Evolutionary conservation across 139 green algal species (phyloP), one percentile per base, ranked within the genome.

Genomic region (Coelastrella sp.): DNA sequence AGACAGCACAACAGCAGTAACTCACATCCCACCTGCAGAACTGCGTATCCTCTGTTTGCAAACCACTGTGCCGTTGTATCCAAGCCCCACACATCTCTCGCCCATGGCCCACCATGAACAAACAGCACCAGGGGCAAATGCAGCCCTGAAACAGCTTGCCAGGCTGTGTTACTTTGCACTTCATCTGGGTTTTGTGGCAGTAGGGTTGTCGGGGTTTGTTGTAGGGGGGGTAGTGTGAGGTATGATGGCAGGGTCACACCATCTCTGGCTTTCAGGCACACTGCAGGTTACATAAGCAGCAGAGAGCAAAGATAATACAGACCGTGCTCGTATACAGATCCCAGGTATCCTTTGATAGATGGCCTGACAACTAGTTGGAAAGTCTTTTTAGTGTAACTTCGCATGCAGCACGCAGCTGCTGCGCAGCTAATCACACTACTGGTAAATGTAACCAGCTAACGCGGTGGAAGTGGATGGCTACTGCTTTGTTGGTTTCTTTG

Each of bases 31-130:
- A 83, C 84, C 84, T 89, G 84, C 84, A 89, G 71, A 68, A 89
- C 84, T 17, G 84, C 84, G 14, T 89, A 89, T 17, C 84, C 84
- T 0, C 85, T 64, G n/a, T 83, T 89, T 5, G 57, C 32, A 32
- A 89, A 74, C 85, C 71, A 83, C 73, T 89, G 85, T 4, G 58
- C 85, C 7, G 59, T 61, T 2, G 68, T 20, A 22, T 89, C 85
- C 57, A 74, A 11, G 7, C 85, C 85, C 85, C 85, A 89, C 3
- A n/a, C n/a, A 22, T 89, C 85, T 19, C 85, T n/a, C 13, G 57
- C 22, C 85, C 85, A 89, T 2, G 84, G 85, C n/a, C 85, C 85
- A 16, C 85, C 85, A 83, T 89, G 85, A 16, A 89, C 85, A 60
- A 76, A 82, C 58, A 89, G 59, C 68, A 89, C 58, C 85, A 89